Percentiles rank a stretch among this genome's conserved stretches.
Evolutionary conservation across 768 basidiomycete species (phyloP).

Genomic region (Serendipita indica): DNA sequence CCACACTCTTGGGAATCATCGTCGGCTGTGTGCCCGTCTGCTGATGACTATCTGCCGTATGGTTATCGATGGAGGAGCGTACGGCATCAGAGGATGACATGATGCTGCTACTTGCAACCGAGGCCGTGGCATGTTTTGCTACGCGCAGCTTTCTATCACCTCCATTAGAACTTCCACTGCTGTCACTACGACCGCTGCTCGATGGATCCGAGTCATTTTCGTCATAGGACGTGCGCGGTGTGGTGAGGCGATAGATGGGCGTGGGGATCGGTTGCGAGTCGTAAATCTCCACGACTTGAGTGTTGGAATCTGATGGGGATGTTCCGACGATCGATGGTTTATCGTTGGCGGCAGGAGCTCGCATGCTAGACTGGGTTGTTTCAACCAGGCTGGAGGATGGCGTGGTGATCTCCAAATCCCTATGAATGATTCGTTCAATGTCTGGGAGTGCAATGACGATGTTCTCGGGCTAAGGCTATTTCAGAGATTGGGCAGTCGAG

Average conservation of each 20-base stretch:
- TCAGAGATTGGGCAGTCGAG: background rate
- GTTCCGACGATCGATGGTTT: background rate
- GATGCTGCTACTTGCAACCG: background rate
- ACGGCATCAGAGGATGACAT: background rate
- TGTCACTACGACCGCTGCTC: background rate
- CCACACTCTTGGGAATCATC: background rate
- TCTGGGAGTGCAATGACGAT: conserved; percentile 82
- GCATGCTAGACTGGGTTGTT: conserved; percentile 46
- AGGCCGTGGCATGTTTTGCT: too few relatives aligned
- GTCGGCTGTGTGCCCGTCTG: background rate
- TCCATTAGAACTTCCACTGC: background rate
- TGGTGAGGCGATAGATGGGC: conserved; percentile 27
- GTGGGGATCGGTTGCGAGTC: conserved; percentile 63
- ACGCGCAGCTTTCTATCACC: background rate
- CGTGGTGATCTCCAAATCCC: conserved; percentile 32
- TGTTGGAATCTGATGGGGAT: background rate
- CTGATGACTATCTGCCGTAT: background rate
- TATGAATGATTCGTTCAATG: conserved; percentile 54
- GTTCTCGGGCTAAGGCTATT: conserved; percentile 86
- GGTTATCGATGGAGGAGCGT: background rate
- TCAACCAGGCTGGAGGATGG: conserved; percentile 46
- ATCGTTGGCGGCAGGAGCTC: background rate
- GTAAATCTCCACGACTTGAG: conserved; percentile 49
- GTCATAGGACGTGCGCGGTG: conserved; percentile 22
- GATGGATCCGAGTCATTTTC: conserved; percentile 16